These are phyloP conservation scores for Tremellales sp. DNA, from an alignment of 1,284 basidiomycete genomes.

Conservation along the genomic window DNA sequence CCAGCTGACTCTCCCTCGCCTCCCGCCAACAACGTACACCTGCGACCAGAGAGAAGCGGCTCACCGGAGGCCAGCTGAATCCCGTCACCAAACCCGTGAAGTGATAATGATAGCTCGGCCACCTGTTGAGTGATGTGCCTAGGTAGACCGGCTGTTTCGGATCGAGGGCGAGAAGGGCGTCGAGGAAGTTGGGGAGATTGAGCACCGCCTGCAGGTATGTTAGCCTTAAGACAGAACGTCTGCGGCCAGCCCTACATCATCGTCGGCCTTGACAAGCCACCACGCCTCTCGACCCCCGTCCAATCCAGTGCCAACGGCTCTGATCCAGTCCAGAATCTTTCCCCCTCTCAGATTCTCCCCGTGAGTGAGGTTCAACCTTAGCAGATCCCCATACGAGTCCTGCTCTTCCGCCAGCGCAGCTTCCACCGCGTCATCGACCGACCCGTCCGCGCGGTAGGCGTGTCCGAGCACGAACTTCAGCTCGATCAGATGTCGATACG, in stretches of 20 bases:
- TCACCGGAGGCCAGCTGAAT: constrained; percentile 22
- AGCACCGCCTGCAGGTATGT: constrained; percentile 17
- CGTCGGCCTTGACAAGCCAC: constrained; percentile 24
- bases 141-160: constrained; percentile 18
- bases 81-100: constrained; percentile 28
- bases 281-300: constrained; percentile 9
- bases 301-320: constrained; percentile 1
- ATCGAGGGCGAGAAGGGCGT: constrained; percentile 16
- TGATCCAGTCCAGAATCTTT: constrained; percentile 18
- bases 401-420: constrained; percentile 15
- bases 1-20: too few species aligned
- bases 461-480: constrained; percentile 24
- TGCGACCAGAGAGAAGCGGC: neutral
- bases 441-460: constrained; percentile 9
- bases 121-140: constrained; percentile 20
- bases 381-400: constrained; percentile 17
- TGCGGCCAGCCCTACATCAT: constrained; percentile 20
- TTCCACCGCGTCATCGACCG: constrained; percentile 12
- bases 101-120: constrained; percentile 15
- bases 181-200: constrained; percentile 22
- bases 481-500: constrained; percentile 17
- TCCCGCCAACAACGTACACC: too few species aligned
- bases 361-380: constrained; percentile 13
- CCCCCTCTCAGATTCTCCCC: constrained; percentile 21
- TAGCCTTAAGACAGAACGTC: neutral